A percentile compares a stretch with the other conserved stretches of the same genome.
These are phyloP conservation scores for Pestalotiopsis fici DNA, from an alignment of 2,329 filamentous ascomycete species.

Conservation along the genomic window DNA sequence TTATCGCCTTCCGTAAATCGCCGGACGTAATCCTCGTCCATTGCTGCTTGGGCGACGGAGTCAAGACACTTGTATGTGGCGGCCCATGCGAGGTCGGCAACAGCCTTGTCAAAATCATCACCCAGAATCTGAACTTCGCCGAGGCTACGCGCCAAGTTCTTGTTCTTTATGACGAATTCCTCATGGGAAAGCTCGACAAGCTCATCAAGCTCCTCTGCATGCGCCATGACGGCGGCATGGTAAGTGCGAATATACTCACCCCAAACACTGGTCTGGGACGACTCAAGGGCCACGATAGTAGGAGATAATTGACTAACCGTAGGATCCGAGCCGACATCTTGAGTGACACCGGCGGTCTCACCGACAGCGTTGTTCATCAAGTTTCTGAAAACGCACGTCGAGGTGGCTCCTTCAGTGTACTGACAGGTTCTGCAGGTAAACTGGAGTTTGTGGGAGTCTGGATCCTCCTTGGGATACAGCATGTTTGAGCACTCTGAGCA, in stretches of 20 bases:
- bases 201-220: background rate
- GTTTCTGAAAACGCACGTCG: slow-evolving; percentile 94
- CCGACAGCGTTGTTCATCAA: slow-evolving; percentile 87
- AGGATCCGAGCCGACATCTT: slow-evolving; percentile 95
- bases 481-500: slow-evolving; percentile 99
- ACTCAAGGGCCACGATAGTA: slow-evolving; percentile 12
- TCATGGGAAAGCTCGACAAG: background rate
- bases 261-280: slow-evolving; percentile 4
- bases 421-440: slow-evolving; percentile 96
- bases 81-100: no score
- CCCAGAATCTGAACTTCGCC: no score
- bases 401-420: slow-evolving; percentile 83
- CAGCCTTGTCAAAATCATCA: no score
- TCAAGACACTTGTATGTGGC: no score
- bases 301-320: slow-evolving; percentile 75
- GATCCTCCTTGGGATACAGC: slow-evolving; percentile 95
- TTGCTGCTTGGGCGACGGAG: no score
- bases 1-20: no score
- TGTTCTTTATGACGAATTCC: no score
- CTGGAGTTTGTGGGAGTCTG: slow-evolving; percentile 78
- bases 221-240: background rate
- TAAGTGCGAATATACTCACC: background rate
- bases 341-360: slow-evolving; percentile 95
- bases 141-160: no score
- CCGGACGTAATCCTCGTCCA: no score